Base-by-base conservation (phyloP, 345 rosid genomes). In the Pistacia atlantica region DNA sequence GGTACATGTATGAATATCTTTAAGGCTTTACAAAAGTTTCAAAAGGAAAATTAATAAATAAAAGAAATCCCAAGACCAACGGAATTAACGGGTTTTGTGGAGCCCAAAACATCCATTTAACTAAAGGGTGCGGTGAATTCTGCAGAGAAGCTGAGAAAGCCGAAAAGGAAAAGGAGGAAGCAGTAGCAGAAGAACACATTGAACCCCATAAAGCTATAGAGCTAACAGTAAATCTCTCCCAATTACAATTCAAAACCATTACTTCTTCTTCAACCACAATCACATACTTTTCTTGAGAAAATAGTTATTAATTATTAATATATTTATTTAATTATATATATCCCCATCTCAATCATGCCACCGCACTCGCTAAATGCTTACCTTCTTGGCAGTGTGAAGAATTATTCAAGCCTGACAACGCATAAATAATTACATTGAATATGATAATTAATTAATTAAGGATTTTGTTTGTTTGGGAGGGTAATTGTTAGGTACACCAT, bases 61-160 rank as follows among this genome's bases (percentile, higher is more conserved):
- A 16, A 11, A 11, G 11, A 52, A 35, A 9, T 3, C 45, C 73
- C 5, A 38, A 17, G 49, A 55, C 52, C 16, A 49, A 68, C 31
- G 25, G 20, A 51, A 31, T 60, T n/a, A 63, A 9, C 14, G 20
- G 54, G n/a, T 60, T 60, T 38, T 51, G 61, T 69, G 74, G 74
- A 49, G 75, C 74, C 58, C 66, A 16, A 54, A 54, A 35, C 38
- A 52, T n/a, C 11, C 70, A 28, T 48, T 11, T 14, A 1, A 48
- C 25, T 16, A 54, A 35, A 56, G 59, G 14, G 18, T n/a, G 28
- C 38, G 52, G 17, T 13, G 4, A 17, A 73, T 18, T 20, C 45
- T 4, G 51, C 35, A 60, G 80, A 10, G n/a, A 72, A 65, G 65
- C 35, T 49, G 80, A 10, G n/a, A 72, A 65, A 71, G 51, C 35